phyloP scores from a whole-genome alignment of 495 filamentous ascomycete species.

The Aspergillus incahuasiensis region DNA sequence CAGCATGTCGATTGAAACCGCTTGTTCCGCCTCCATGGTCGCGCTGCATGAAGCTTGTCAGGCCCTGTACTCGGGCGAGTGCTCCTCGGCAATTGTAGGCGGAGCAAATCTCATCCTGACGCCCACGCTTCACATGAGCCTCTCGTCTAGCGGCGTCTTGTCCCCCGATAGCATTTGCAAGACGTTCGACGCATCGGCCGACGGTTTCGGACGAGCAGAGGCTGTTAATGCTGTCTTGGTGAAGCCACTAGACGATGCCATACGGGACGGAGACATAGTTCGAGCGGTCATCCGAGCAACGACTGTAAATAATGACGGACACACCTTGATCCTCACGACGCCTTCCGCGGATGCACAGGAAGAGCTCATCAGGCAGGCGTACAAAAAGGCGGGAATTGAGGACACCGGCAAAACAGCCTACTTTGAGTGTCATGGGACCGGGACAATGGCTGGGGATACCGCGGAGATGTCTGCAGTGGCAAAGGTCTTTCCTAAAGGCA shows the following conservation, averaged over 20 bases:
- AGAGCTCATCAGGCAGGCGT: conserved; percentile 22
- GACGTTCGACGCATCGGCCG: conserved; percentile 56
- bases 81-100: conserved; percentile 33
- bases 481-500: conserved; percentile 29
- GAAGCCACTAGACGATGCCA: conserved; percentile 30
- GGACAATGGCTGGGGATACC: conserved; percentile 33
- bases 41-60: conserved; percentile 31
- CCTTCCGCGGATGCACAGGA: conserved; percentile 12
- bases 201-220: conserved; percentile 65
- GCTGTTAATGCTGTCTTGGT: conserved; percentile 34
- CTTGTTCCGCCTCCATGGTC: conserved; percentile 33
- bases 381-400: conserved; percentile 21
- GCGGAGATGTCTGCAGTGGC: conserved; percentile 41
- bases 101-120: conserved; percentile 36
- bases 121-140: conserved; percentile 23
- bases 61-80: conserved; percentile 34
- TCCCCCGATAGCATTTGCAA: conserved; percentile 38
- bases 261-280: conserved; percentile 34
- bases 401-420: conserved; percentile 16
- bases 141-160: conserved; percentile 26
- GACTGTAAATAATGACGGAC: conserved; percentile 35
- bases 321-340: conserved; percentile 2
- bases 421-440: conserved; percentile 40
- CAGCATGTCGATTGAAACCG: conserved; percentile 31
- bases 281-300: conserved; percentile 40